Percentiles rank a stretch among this genome's conserved stretches.
Conservation (phyloP, 768 basidiomycete species). For the Sarcodon aspratus region DNA sequence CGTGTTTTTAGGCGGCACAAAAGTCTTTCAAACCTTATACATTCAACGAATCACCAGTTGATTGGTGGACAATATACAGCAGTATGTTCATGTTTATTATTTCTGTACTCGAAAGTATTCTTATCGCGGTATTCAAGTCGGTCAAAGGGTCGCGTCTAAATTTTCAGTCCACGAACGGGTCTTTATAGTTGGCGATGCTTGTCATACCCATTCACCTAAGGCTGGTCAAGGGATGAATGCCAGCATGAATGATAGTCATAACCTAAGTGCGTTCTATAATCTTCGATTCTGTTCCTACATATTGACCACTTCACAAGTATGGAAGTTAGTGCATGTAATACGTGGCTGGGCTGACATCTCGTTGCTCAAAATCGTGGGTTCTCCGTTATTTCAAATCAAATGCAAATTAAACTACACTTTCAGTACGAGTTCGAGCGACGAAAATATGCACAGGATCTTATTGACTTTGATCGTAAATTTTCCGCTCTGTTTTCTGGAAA, state of each 20-base stretch:
- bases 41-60: conserved; percentile 18
- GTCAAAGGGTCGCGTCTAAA: conserved; percentile 42
- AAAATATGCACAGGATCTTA: conserved; percentile 41
- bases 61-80: conserved; percentile 41
- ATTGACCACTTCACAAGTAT: conserved; percentile 20
- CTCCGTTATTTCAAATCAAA: not conserved
- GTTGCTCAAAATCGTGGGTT: conserved; percentile 32
- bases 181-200: conserved; percentile 48
- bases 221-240: conserved; percentile 44
- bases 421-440: conserved; percentile 44
- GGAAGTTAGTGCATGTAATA: conserved; percentile 43
- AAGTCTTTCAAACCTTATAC: conserved; percentile 29
- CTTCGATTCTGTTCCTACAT: not conserved
- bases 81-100: conserved; percentile 18
- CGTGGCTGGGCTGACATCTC: conserved; percentile 34
- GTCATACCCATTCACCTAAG: conserved; percentile 33
- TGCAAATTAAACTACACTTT: conserved; percentile 12
- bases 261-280: conserved; percentile 22
- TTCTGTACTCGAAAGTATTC: not conserved
- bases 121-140: conserved; percentile 22
- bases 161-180: conserved; percentile 36
- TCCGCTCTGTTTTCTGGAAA: conserved; percentile 44
- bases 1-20: conserved; percentile 22
- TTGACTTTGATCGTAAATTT: conserved; percentile 40
- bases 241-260: conserved; percentile 42